These are phyloP conservation scores for Gossypium schwendimanii DNA, from an alignment of 441 rosid genomes.

Conservation along the genomic window DNA sequence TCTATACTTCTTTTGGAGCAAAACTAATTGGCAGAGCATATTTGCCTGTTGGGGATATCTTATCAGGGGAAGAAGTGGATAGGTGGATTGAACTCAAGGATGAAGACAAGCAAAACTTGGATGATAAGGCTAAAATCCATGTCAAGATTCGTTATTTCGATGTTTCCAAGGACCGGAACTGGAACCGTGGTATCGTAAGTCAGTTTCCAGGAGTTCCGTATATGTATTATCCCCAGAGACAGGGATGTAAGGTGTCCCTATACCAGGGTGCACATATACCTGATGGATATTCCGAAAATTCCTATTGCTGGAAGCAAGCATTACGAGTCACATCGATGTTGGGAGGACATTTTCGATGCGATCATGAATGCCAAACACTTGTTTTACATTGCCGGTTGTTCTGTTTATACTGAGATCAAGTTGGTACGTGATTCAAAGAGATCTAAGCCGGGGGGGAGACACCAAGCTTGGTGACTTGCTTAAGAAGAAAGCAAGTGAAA, in stretches of 20 bases:
- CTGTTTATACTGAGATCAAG: slow-evolving; percentile 78
- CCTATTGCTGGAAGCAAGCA: slow-evolving; percentile 88
- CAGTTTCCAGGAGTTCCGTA: slow-evolving; percentile 83
- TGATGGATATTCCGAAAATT: slow-evolving; percentile 66
- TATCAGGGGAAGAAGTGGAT: slow-evolving; percentile 72
- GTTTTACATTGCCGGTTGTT: slow-evolving; percentile 93
- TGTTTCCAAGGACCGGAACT: slow-evolving; percentile 56
- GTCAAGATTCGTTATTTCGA: slow-evolving; percentile 76
- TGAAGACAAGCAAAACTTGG: slow-evolving; percentile 49
- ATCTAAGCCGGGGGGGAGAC: slow-evolving; percentile 91
- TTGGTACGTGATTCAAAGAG: slow-evolving; percentile 81
- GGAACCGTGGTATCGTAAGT: slow-evolving; percentile 63
- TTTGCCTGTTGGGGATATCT: slow-evolving; percentile 60
- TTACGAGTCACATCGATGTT: slow-evolving; percentile 87
- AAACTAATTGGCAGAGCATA: slow-evolving; percentile 80
- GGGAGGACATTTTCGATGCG: slow-evolving; percentile 94
- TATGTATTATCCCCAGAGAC: slow-evolving; percentile 75
- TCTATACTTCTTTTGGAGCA: slow-evolving; percentile 55
- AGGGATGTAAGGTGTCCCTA: slow-evolving; percentile 77
- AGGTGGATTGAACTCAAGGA: slow-evolving; percentile 77
- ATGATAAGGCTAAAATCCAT: slow-evolving; percentile 65
- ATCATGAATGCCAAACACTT: slow-evolving; percentile 72
- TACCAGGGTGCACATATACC: slow-evolving; percentile 95
- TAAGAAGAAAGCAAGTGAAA: slow-evolving; percentile 68
- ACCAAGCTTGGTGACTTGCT: slow-evolving; percentile 74